Base-by-base conservation (phyloP, 257 asterid genomes). In the Thymus mandschuricus region DNA sequence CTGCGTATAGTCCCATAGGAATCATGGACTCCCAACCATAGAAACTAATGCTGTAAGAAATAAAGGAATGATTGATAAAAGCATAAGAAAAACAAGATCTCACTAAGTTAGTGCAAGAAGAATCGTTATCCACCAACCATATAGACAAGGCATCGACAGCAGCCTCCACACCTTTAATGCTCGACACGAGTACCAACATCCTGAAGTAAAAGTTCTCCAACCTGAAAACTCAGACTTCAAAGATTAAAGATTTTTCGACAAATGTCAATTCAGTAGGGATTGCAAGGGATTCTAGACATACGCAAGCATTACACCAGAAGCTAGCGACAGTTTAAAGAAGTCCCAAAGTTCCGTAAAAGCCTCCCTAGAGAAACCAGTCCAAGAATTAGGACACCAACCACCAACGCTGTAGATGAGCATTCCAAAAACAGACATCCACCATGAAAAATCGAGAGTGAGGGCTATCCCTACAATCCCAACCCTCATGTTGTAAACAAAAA, bases 11-110 rank as follows among this genome's bases (percentile, higher is more conserved):
- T 33, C 92, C 92, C 62, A 86, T 74, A 8, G 85, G 89, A 64
- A 86, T 84, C 89, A 84, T 86, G 70, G 89, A 84, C 61, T 84
- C 88, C 92, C 89, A 86, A 8, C 84, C 89, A 15, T 74, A 78
- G 76, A 86, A 76, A 49, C 84, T 81, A 49, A 84, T 69, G 77
- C 92, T 86, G 86, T 69, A 55, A 59, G 61, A 63, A 31, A 73
- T 11, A 2, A 73, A 46, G 52, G 68, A 40, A 35, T 59, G 35
- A 52, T 3, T 11, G 28, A 68, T 21, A 45, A 38, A 38, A 73
- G 69, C 9, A 63, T 35, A 66, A 62, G 58, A 72, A 6, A 50
- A 62, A 64, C 10, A 49, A 76, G 27, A 75, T 54, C 61, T 28
- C 4, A 71, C 15, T 44, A 6, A 44, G 9, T 7, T 13, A 52